Conservation (phyloP, 768 basidiomycete genomes). For the Trametes gibbosa region DNA sequence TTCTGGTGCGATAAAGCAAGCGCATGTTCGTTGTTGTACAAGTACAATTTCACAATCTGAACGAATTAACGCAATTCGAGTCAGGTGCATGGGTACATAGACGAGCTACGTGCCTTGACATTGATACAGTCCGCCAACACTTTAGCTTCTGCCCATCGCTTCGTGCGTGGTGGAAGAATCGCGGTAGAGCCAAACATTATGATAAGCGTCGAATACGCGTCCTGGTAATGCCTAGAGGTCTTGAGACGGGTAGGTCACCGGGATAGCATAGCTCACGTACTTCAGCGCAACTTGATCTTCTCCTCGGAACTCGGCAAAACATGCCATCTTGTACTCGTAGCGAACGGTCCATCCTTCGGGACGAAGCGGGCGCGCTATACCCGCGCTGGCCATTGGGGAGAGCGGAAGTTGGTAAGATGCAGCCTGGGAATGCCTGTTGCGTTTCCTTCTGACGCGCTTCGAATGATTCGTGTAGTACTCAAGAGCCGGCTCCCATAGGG, state of each 20-base stretch:
- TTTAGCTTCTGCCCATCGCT: conserved; percentile 98
- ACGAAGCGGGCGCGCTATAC: conserved; percentile 53
- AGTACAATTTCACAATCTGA: conserved; percentile 84
- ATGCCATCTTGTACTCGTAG: conserved; percentile 97
- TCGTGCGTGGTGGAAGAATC: conserved; percentile 87
- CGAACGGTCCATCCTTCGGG: conserved; percentile 93
- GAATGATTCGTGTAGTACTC: conserved; percentile 95
- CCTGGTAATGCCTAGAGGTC: conserved; percentile 77
- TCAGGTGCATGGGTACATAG: too few species aligned
- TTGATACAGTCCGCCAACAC: conserved; percentile 93
- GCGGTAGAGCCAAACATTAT: conserved; percentile 89
- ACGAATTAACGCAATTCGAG: neutral
- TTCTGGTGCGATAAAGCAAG: conserved; percentile 82
- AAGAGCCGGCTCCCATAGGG: conserved; percentile 82
- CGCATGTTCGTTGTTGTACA: conserved; percentile 86
- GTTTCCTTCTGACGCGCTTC: conserved; percentile 87
- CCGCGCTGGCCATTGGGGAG: conserved; percentile 39
- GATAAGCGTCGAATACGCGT: conserved; percentile 79
- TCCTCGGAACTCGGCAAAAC: conserved; percentile 92
- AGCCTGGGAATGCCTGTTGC: conserved; percentile 73
- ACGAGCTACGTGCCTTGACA: conserved; percentile 60
- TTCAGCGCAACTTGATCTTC: conserved; percentile 92
- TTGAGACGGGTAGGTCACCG: conserved; percentile 7
- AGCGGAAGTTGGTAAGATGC: conserved; percentile 50
- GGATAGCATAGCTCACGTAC: conserved; percentile 43